These are phyloP conservation scores for Vachellia pachyceras DNA, from an alignment of 306 rosid species.

Conservation along the genomic window DNA sequence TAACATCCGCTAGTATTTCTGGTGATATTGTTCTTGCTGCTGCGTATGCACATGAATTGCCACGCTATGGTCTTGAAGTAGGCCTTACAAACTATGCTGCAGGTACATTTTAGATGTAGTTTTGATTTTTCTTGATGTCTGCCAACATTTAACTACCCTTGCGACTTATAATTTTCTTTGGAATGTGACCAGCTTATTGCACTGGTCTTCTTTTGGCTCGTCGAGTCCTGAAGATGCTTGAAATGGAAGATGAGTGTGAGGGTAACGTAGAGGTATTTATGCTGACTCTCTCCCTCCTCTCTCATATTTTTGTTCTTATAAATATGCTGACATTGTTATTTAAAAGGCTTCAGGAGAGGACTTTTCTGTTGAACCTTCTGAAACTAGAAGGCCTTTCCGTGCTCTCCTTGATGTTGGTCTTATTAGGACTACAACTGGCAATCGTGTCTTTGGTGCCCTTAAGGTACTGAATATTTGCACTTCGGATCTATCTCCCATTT, in stretches of 20 bases:
- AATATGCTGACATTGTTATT: neutral
- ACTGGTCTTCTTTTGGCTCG: slow-evolving; percentile 94
- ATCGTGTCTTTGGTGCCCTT: slow-evolving; percentile 89
- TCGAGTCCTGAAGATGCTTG: slow-evolving; percentile 71
- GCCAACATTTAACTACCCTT: neutral
- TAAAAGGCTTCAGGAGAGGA: slow-evolving; percentile 87
- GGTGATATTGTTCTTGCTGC: slow-evolving; percentile 87
- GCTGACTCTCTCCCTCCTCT: too few species aligned
- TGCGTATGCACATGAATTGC: slow-evolving; percentile 80
- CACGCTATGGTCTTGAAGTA: slow-evolving; percentile 77
- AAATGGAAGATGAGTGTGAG: slow-evolving; percentile 79
- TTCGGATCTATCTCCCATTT: neutral
- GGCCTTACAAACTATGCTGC: slow-evolving; percentile 95
- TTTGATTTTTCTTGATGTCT: neutral
- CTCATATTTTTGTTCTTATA: neutral
- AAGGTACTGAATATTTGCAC: slow-evolving; percentile 42
- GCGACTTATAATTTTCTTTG: neutral
- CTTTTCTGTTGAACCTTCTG: slow-evolving; percentile 89
- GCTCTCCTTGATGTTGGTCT: slow-evolving; percentile 98
- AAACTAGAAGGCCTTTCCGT: slow-evolving; percentile 91
- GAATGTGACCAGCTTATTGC: slow-evolving; percentile 66
- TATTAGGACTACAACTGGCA: slow-evolving; percentile 83
- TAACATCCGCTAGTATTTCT: slow-evolving; percentile 77
- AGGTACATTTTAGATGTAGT: slow-evolving; percentile 45
- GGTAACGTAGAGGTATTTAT: slow-evolving; percentile 86